These are phyloP conservation scores for Vigna nakashimae DNA, from an alignment of 306 rosid genomes.

Conservation along the genomic window DNA sequence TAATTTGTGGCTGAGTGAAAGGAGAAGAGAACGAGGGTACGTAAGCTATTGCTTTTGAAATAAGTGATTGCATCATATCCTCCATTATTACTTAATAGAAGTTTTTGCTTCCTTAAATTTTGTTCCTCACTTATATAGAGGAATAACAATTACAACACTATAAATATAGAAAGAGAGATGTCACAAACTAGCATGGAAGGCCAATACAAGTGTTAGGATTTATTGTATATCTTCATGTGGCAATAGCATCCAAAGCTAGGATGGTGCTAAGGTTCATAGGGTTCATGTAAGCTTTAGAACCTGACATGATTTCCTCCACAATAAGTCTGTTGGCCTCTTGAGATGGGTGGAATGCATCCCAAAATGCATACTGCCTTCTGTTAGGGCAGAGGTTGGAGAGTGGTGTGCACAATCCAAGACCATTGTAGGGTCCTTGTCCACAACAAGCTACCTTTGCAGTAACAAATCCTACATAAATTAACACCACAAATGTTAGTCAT, in stretches of 20 bases:
- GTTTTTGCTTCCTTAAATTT: background rate
- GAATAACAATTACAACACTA: background rate
- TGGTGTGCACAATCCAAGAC: slow-evolving; percentile 71
- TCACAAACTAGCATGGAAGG: background rate
- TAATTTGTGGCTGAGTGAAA: too few species aligned
- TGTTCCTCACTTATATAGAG: background rate
- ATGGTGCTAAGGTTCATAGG: slow-evolving; percentile 46
- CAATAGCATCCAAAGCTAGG: slow-evolving; percentile 57
- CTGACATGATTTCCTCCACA: slow-evolving; percentile 54
- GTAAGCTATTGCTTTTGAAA: too few species aligned
- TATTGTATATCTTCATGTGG: background rate
- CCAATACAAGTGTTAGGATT: background rate
- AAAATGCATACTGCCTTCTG: slow-evolving; percentile 65
- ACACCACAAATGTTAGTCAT: background rate
- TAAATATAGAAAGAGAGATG: background rate
- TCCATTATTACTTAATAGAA: background rate
- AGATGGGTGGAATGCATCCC: slow-evolving; percentile 87
- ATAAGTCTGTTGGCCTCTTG: slow-evolving; percentile 62
- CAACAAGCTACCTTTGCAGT: slow-evolving; percentile 66
- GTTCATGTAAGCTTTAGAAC: slow-evolving; percentile 60
- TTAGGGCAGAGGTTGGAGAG: slow-evolving; percentile 66
- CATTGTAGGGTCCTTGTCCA: slow-evolving; percentile 86
- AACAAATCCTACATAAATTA: background rate
- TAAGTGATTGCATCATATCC: background rate
- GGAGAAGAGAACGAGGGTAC: too few species aligned